Percentiles rank a stretch among this genome's conserved stretches.
Conservation (phyloP, 768 basidiomycete genomes). For the Daedaleopsis sinensis region DNA sequence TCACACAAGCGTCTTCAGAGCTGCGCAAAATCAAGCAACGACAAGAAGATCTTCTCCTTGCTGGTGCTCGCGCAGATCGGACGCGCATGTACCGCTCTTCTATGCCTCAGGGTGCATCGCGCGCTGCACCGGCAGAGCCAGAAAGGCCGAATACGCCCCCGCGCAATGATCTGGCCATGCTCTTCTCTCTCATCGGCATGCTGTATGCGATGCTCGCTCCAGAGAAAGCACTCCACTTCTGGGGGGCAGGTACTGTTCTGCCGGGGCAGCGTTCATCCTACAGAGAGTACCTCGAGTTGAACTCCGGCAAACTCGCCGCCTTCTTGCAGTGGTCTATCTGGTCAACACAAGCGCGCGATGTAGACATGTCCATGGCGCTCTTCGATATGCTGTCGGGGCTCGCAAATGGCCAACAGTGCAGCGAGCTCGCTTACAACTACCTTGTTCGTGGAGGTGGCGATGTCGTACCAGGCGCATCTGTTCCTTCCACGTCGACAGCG, state of each 20-base stretch:
- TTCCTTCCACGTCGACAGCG: constrained; percentile 46
- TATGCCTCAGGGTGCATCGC: constrained; percentile 24
- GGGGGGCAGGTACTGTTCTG: constrained; percentile 63
- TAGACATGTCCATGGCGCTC: constrained; percentile 73
- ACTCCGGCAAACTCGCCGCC: constrained; percentile 61
- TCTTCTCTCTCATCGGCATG: constrained; percentile 83
- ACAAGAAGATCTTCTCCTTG: constrained; percentile 83
- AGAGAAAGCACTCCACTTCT: constrained; percentile 84
- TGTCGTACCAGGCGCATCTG: constrained; percentile 60
- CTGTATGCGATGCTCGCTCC: constrained; percentile 74
- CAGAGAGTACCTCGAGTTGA: constrained; percentile 62
- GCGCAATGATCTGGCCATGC: constrained; percentile 82
- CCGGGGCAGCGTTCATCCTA: constrained; percentile 50
- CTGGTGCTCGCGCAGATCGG: constrained; percentile 66
- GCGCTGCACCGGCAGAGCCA: constrained; percentile 14
- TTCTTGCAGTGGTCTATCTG: constrained; percentile 92
- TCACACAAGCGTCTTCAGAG: constrained; percentile 79
- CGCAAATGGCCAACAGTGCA: constrained; percentile 82
- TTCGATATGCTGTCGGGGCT: constrained; percentile 91
- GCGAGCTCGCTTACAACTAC: constrained; percentile 88
- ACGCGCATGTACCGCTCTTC: constrained; percentile 52
- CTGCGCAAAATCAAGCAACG: constrained; percentile 85
- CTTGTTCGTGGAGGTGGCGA: constrained; percentile 77
- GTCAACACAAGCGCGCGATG: constrained; percentile 77
- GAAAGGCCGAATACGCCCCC: constrained; percentile 47